Conservation (phyloP, 2,329 filamentous ascomycete species). For the Lomentospora prolificans region DNA sequence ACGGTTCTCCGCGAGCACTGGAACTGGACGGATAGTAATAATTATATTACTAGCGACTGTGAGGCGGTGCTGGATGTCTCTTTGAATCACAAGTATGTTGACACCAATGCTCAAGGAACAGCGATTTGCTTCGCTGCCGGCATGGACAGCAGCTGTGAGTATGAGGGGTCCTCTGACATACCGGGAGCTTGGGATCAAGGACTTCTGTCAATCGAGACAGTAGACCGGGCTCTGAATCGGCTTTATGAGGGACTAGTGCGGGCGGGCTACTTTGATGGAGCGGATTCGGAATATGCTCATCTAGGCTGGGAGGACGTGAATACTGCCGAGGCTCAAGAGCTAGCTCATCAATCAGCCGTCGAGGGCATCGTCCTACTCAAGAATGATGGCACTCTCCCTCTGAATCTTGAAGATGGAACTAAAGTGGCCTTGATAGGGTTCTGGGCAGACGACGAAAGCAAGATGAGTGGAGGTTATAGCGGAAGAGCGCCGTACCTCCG, state of each 20-base stretch:
- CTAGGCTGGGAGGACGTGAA: constrained; percentile 47
- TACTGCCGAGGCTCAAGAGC: constrained; percentile 38
- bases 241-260: constrained; percentile 44
- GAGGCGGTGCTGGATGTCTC: constrained; percentile 52
- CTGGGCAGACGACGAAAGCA: constrained; percentile 20
- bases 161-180: constrained; percentile 17
- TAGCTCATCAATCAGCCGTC: constrained; percentile 44
- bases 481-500: constrained; percentile 41
- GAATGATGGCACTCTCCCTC: constrained; percentile 40
- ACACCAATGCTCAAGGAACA: constrained; percentile 22
- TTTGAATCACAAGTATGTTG: constrained; percentile 27
- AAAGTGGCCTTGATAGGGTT: constrained; percentile 21
- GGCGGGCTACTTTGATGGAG: constrained; percentile 48
- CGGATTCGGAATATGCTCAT: constrained; percentile 26
- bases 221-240: constrained; percentile 37
- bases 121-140: constrained; percentile 24
- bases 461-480: constrained; percentile 18
- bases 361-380: constrained; percentile 41
- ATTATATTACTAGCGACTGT: constrained; percentile 57
- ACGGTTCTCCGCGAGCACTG: constrained; percentile 57
- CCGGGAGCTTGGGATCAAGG: constrained; percentile 20
- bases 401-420: constrained; percentile 18
- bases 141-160: constrained; percentile 24
- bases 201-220: constrained; percentile 18
- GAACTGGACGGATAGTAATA: constrained; percentile 50